Conservation (phyloP, 305 asterid species). For the Solanum hybrid region DNA sequence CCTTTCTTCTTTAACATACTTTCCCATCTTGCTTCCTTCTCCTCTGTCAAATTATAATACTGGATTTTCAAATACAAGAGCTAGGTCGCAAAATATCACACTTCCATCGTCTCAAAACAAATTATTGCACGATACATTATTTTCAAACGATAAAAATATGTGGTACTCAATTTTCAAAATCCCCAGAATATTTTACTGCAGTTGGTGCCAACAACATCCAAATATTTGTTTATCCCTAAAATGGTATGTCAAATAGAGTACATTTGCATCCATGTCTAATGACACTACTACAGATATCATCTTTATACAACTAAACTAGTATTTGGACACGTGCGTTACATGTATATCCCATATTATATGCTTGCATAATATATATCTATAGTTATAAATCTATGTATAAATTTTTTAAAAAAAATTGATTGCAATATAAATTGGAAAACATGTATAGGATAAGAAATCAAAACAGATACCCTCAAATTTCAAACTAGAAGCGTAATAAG, state of each 20-base stretch:
- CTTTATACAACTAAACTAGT: no score
- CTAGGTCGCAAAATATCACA: background rate
- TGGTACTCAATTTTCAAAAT: background rate
- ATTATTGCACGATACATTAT: background rate
- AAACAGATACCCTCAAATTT: no score
- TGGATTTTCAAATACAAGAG: background rate
- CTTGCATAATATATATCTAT: no score
- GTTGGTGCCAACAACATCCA: background rate
- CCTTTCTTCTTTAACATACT: background rate
- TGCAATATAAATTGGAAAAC: no score
- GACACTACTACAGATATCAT: background rate
- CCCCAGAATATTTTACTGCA: fast-evolving
- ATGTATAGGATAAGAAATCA: no score
- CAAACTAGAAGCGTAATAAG: no score
- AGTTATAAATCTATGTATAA: no score
- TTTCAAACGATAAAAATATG: background rate
- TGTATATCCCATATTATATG: no score
- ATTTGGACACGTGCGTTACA: no score
- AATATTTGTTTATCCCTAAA: background rate
- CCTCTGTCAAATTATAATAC: background rate
- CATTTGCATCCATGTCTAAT: background rate
- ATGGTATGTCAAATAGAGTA: background rate
- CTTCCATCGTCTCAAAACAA: background rate
- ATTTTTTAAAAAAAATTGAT: no score
- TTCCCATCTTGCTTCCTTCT: background rate